Evolutionary conservation across 352 stramenopile genomes (phyloP), one percentile per base, ranked within the genome.

Genomic region (Globisporangium spinosum): DNA sequence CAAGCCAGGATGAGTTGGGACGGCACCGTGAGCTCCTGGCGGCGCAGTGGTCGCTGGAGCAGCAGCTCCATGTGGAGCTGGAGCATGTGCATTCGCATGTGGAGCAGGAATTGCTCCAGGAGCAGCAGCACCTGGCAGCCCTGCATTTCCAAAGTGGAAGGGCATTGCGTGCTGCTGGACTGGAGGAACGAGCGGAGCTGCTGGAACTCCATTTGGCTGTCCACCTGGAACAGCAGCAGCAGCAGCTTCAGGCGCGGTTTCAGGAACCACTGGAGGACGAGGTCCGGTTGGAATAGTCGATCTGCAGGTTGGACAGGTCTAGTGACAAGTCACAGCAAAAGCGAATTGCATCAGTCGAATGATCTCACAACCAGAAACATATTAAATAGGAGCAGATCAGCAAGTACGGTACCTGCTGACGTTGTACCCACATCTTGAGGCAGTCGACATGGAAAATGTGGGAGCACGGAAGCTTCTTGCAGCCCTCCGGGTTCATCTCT

Each of bases 391-490:
- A 59, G 22, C 5, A 51, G 17, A 13, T 49, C 7, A 59, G 6
- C n/a, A 23, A n/a, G 17, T 0, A 68, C 12, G 15, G 34, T 70
- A 84, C 77, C 64, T 99, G 98, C 71, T 99, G 97, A 64, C 98
- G 96, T 69, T 99, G 95, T 17, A 99, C 89, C 98, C 98, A 99
- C 83, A 99, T 98, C 63, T 98, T 95, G 12, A 99, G 79, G 75
- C 98, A 99, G 71, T 97, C 87, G 38, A 98, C 89, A 72, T 99
- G 96, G 74, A 99, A 99, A 58, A 98, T 97, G 74, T 99, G 97
- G 40, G 90, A 91, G 76, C 97, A 99, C n/a, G 85, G 86, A 20
- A 99, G 76, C 74, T 98, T 98, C 72, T 99, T 99, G 75, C 91
- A 97, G 20, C 79, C 79, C 3, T 83, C 85, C 5, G 89, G 66